Percentiles rank a stretch among this genome's conserved stretches.
These are phyloP conservation scores for Lachancea nothofagi DNA, from an alignment of 805 yeast genomes.

Conservation along the genomic window DNA sequence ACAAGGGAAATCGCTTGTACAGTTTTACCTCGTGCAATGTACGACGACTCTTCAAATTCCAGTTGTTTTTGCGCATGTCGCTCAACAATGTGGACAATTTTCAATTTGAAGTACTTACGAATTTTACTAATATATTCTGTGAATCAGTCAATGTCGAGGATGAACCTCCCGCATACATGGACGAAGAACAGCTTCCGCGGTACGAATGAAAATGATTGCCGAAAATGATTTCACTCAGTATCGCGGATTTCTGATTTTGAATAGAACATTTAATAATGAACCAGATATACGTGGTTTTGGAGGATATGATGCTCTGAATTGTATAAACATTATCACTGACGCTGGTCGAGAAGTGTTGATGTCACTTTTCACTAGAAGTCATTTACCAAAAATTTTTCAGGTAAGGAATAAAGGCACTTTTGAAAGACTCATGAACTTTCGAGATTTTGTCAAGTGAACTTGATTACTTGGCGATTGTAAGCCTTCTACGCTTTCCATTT, in stretches of 20 bases:
- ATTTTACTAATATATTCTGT: slow-evolving; percentile 7
- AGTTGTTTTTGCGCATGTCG: slow-evolving; percentile 26
- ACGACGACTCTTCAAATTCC: slow-evolving; percentile 25
- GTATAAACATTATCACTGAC: background rate
- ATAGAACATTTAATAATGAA: background rate
- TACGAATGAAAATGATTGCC: slow-evolving; percentile 3
- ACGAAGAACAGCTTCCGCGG: slow-evolving; percentile 6
- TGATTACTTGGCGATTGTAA: background rate
- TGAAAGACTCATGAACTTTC: background rate
- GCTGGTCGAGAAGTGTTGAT: slow-evolving; percentile 2
- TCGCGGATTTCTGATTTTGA: too few relatives aligned
- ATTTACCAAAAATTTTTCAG: slow-evolving; percentile 5
- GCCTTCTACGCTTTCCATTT: background rate
- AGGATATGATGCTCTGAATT: too few relatives aligned
- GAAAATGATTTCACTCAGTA: too few relatives aligned
- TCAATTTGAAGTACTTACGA: slow-evolving; percentile 25
- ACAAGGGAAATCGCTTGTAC: slow-evolving; percentile 31
- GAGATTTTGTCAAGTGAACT: background rate
- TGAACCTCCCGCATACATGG: slow-evolving; percentile 7
- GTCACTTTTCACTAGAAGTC: slow-evolving; percentile 2
- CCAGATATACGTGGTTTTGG: background rate
- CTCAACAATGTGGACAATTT: slow-evolving; percentile 15
- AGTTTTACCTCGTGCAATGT: slow-evolving; percentile 30
- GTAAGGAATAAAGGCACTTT: background rate
- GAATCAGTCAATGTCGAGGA: slow-evolving; percentile 6